Conservation (phyloP, 345 rosid species). For the Dipteronia dyeriana region DNA sequence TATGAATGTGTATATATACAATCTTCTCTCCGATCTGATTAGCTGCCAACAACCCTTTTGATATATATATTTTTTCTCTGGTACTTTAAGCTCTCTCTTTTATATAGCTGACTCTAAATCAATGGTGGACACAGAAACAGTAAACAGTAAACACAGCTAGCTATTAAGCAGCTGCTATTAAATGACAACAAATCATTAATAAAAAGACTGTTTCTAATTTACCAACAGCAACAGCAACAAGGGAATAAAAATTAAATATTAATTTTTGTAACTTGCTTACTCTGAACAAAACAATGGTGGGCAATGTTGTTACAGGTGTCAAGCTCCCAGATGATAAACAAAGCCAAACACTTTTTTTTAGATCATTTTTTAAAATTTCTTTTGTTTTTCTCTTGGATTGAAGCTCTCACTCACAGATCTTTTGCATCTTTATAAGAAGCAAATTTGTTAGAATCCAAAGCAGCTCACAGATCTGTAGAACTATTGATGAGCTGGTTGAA, state of each 20-base stretch:
- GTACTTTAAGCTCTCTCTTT: slow-evolving; percentile 28
- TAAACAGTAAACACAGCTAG: slow-evolving; percentile 10
- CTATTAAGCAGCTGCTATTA: slow-evolving; percentile 4
- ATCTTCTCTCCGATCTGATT: neutral
- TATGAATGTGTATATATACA: too few relatives aligned
- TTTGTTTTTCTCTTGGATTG: neutral
- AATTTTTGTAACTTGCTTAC: slow-evolving; percentile 28
- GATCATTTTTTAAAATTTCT: neutral
- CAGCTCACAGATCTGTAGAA: slow-evolving; percentile 37
- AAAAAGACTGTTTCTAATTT: slow-evolving; percentile 41
- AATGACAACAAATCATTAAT: slow-evolving; percentile 24
- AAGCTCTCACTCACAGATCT: slow-evolving; percentile 27
- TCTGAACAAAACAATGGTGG: slow-evolving; percentile 32
- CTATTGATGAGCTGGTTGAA: slow-evolving; percentile 10
- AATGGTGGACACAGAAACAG: slow-evolving; percentile 31
- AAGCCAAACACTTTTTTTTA: neutral
- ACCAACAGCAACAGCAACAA: slow-evolving; percentile 31
- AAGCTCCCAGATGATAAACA: slow-evolving; percentile 31
- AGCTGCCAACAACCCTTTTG: neutral
- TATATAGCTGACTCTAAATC: slow-evolving; percentile 35
- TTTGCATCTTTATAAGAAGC: slow-evolving; percentile 19
- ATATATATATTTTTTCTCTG: slow-evolving; percentile 7
- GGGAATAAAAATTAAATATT: slow-evolving; percentile 11
- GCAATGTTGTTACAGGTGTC: slow-evolving; percentile 54
- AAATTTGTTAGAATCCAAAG: slow-evolving; percentile 19